A percentile compares a stretch with the other conserved stretches of the same genome.
Evolutionary conservation across 768 basidiomycete species (phyloP).

Genomic region (Mycena haematopus): DNA sequence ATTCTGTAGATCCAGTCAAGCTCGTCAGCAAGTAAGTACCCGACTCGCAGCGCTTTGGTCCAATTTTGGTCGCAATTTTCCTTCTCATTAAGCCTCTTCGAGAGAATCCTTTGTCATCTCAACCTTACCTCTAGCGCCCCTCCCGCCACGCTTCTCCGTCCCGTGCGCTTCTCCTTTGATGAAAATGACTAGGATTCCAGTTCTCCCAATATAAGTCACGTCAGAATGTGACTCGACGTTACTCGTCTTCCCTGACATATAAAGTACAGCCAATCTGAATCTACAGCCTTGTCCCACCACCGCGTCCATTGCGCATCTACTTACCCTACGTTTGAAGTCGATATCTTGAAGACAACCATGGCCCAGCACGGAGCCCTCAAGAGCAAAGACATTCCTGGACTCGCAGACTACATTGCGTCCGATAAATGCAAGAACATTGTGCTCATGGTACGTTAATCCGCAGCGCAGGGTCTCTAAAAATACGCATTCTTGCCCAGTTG

Average conservation of each 20-base stretch:
- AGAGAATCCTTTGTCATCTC: no score
- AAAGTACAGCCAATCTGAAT: slow-evolving; percentile 9
- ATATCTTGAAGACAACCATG: slow-evolving; percentile 4
- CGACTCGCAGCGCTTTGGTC: no score
- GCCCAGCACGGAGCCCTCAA: slow-evolving; percentile 25
- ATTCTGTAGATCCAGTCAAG: background rate
- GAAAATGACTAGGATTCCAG: no score
- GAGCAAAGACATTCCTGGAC: slow-evolving; percentile 42
- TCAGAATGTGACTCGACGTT: background rate
- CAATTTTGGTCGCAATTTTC: no score
- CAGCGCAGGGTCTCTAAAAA: background rate
- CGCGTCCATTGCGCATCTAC: background rate
- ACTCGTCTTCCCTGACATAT: background rate
- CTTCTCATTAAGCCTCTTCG: no score
- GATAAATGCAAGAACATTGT: slow-evolving; percentile 70
- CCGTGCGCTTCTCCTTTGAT: no score
- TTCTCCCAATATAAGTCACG: no score
- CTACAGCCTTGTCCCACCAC: background rate
- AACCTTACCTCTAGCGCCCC: no score
- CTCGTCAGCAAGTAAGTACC: no score
- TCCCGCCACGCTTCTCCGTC: no score
- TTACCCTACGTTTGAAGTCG: slow-evolving; percentile 2
- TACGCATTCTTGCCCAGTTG: slow-evolving; percentile 46
- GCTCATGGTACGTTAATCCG: slow-evolving; percentile 65
- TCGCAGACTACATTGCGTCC: slow-evolving; percentile 76